A percentile compares a stretch with the other conserved stretches of the same genome.
Conservation (phyloP, 257 asterid species). For the Forsythia viridissima region DNA sequence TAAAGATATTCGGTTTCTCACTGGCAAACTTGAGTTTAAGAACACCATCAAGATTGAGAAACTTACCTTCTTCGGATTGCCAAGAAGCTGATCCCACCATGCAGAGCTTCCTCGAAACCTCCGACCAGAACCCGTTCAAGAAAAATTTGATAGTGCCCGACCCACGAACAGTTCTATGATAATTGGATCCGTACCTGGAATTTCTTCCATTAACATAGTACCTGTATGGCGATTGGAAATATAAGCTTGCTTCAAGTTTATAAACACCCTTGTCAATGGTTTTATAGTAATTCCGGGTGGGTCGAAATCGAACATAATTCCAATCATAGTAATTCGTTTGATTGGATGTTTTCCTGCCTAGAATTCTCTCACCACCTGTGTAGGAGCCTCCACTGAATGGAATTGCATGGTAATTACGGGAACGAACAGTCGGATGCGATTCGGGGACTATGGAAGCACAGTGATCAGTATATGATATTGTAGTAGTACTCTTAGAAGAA, state of each 20-base stretch:
- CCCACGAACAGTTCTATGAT: background rate
- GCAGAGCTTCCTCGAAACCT: conserved; percentile 55
- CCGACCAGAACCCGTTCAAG: conserved; percentile 60
- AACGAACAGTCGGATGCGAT: conserved; percentile 12
- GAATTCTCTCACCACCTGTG: conserved; percentile 32
- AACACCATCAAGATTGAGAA: conserved; percentile 40
- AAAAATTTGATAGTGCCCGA: conserved; percentile 25
- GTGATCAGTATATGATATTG: conserved; percentile 38
- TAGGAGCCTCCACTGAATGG: conserved; percentile 1
- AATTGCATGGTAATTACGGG: background rate
- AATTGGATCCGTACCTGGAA: conserved; percentile 26
- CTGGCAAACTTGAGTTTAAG: conserved; percentile 40
- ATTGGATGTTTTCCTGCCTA: conserved; percentile 10
- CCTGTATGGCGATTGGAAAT: conserved; percentile 20
- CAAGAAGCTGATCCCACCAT: conserved; percentile 50
- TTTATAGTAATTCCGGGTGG: conserved; percentile 16
- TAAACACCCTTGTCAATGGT: conserved; percentile 41
- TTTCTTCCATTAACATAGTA: background rate
- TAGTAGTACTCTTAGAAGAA: background rate
- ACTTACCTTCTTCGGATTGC: conserved; percentile 25
- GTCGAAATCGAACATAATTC: conserved; percentile 24
- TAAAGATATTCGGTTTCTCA: conserved; percentile 32
- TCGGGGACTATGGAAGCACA: conserved; percentile 55
- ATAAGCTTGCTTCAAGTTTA: conserved; percentile 39
- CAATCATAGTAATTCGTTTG: background rate